Conservation (phyloP, 495 filamentous ascomycete species). For the Cairneyella variabilis region DNA sequence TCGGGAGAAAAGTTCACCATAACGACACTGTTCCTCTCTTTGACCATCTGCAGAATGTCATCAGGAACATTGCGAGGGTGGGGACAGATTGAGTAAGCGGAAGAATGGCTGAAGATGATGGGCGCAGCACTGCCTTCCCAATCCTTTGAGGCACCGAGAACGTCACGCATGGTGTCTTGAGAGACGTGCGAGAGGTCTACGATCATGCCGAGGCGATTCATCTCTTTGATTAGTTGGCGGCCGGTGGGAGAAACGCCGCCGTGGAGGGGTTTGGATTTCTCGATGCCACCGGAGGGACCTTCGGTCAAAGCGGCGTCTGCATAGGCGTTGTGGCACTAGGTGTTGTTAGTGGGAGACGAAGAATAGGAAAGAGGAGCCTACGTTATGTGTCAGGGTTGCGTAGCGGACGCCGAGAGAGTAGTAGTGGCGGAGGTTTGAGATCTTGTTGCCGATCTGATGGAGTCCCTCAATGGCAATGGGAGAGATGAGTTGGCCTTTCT, state of each 20-base stretch:
- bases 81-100: conserved; percentile 60
- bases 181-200: conserved; percentile 70
- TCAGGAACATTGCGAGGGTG: conserved; percentile 73
- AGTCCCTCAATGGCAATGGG: conserved; percentile 87
- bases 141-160: conserved; percentile 45
- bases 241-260: conserved; percentile 68
- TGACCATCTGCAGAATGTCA: conserved; percentile 60
- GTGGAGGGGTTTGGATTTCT: conserved; percentile 48
- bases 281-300: conserved; percentile 31
- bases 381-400: conserved; percentile 83
- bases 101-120: conserved; percentile 71
- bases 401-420: conserved; percentile 83
- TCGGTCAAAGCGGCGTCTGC: conserved; percentile 74
- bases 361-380: background rate
- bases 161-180: conserved; percentile 66
- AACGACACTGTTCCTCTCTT: conserved; percentile 56
- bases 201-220: conserved; percentile 79
- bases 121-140: conserved; percentile 58
- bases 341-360: background rate
- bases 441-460: conserved; percentile 89
- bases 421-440: conserved; percentile 70
- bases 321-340: conserved; percentile 75
- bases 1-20: conserved; percentile 78
- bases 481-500: conserved; percentile 49
- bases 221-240: conserved; percentile 62